Evolutionary conservation across 371 early-diverging fungal species (phyloP).

Genomic region (Rhizopus delemar): DNA sequence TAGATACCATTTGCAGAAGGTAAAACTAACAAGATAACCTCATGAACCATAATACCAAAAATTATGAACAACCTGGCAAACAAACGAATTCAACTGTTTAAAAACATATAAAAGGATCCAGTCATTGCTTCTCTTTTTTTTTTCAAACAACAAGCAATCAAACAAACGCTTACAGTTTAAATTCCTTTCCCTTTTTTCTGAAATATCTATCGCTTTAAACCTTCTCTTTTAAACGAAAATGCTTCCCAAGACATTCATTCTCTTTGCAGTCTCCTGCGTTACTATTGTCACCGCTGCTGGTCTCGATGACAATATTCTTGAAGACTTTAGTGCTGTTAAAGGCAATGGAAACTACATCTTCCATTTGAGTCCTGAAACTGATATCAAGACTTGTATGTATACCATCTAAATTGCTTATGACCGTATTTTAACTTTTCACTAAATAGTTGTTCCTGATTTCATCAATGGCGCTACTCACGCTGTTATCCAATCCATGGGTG

Average conservation of each 20-base stretch:
- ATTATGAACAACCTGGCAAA: background rate
- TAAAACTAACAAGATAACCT: background rate
- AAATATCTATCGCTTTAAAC: background rate
- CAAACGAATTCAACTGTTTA: slow-evolving; percentile 1
- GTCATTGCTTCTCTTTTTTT: background rate
- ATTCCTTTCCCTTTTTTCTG: slow-evolving; percentile 3
- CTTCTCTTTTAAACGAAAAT: background rate
- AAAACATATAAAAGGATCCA: background rate
- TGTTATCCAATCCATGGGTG: slow-evolving; percentile 13
- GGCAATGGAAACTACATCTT: slow-evolving; percentile 39
- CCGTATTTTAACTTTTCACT: background rate
- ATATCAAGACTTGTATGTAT: slow-evolving; percentile 37
- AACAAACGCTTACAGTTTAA: background rate
- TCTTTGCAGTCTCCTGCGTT: slow-evolving; percentile 12
- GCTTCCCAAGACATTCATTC: slow-evolving; percentile 11
- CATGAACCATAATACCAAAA: background rate
- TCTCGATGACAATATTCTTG: slow-evolving; percentile 7
- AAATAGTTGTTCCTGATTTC: slow-evolving; percentile 34
- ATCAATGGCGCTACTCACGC: slow-evolving; percentile 30
- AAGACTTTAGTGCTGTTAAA: slow-evolving; percentile 8
- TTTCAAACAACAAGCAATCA: slow-evolving; percentile 1
- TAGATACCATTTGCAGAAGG: background rate
- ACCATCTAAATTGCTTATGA: background rate
- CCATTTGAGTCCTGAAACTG: slow-evolving; percentile 26
- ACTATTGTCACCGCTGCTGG: slow-evolving; percentile 10